Evolutionary conservation across 2,329 filamentous ascomycete genomes (phyloP).

Genomic region (Neophaeococcomyces aloes): DNA sequence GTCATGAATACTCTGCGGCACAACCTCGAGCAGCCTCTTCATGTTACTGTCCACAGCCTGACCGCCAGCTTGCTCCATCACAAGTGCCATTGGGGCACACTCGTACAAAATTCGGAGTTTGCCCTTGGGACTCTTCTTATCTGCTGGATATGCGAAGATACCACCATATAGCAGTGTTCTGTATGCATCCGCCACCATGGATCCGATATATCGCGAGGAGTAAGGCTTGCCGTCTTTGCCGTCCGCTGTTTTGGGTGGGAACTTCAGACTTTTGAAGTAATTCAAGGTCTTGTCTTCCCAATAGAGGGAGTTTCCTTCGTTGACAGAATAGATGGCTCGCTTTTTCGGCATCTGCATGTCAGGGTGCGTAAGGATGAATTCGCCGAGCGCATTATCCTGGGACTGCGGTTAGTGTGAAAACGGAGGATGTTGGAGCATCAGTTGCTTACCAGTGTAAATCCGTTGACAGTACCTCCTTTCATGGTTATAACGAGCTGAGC

Average conservation of each 20-base stretch:
- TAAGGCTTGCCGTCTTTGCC: constrained; percentile 64
- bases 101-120: constrained; percentile 97
- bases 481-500: constrained; percentile 95
- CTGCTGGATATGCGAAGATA: constrained; percentile 93
- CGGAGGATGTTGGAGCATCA: background rate
- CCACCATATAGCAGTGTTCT: constrained; percentile 90
- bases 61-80: constrained; percentile 96
- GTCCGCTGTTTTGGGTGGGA: constrained; percentile 49
- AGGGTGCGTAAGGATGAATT: constrained; percentile 97
- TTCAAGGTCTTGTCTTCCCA: constrained; percentile 80
- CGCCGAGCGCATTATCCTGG: constrained; percentile 77
- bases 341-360: constrained; percentile 76
- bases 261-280: constrained; percentile 86
- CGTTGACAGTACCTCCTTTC: constrained; percentile 84
- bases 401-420: background rate
- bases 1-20: constrained; percentile 90
- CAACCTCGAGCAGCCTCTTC: constrained; percentile 77
- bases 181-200: constrained; percentile 98
- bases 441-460: constrained; percentile 63
- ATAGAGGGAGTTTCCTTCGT: constrained; percentile 96
- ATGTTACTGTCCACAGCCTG: constrained; percentile 86
- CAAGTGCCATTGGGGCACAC: constrained; percentile 96
- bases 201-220: constrained; percentile 77
- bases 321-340: constrained; percentile 89
- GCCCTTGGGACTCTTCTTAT: constrained; percentile 97